Evolutionary conservation across 2,329 filamentous ascomycete genomes (phyloP), one percentile per base, ranked within the genome.

Genomic region (Botrytis aclada): DNA sequence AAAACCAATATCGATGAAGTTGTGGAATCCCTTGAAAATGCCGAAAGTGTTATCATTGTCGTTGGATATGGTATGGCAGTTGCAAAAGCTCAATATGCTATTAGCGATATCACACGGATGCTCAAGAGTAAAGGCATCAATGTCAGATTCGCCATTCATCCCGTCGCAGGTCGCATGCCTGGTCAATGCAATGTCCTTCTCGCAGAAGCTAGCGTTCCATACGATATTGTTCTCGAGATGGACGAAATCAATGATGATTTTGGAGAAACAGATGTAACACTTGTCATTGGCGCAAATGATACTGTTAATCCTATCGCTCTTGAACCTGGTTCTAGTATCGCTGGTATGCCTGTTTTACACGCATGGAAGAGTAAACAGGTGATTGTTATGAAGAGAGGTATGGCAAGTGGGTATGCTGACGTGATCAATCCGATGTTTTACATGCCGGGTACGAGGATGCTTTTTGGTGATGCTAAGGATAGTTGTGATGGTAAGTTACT

Each of bases 201-300:
- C 22, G 94, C 94, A 0, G 94, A 97, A 82, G 94, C 94, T 1
- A 91, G 88, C 47, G 94, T 97, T 43, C 93, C 93, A 4, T 97
- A 97, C 79, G 94, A 97, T 78, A 95, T 97, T 72, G 94, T 97
- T 41, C 86, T 97, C 63, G 94, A 97, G 83, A 97, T 97, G 94
- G 94, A 97, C 78, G 94, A 97, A 84, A 97, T 97, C 83, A 97
- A 97, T 81, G 94, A 97, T 75, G 94, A 97, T 79, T 97, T 97
- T 81, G 82, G 86, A 10, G 92, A 96, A 41, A 97, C 94, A 0
- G 94, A 97, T 78, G 85, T 97, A 16, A 94, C 93, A 0, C 88
- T 97, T 5, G 94, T 97, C 0, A 97, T 97, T 79, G 94, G 94
- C 4, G 94, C 94, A 14, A 97, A 97, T 78, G 94, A 97, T 78